Evolutionary conservation across 176 grass and related monocot genomes (phyloP).

Genomic region (Carex myosuroides): DNA sequence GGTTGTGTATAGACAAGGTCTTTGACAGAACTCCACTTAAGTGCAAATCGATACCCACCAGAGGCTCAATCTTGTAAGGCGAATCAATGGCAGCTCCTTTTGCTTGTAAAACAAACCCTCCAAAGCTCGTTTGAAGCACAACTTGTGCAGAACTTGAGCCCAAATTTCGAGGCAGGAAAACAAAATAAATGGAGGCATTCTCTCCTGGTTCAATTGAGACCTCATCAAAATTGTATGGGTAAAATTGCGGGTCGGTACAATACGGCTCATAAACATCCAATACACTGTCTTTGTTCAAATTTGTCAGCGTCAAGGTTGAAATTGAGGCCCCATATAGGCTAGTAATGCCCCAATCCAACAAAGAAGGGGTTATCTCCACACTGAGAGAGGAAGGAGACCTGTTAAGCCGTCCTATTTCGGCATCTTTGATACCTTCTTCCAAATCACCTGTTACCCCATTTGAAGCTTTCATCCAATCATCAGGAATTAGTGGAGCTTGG

Average conservation of each 20-base stretch:
- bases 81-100: conserved; percentile 61
- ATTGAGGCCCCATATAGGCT: conserved; percentile 60
- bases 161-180: conserved; percentile 74
- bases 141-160: conserved; percentile 65
- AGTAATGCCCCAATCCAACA: conserved; percentile 71
- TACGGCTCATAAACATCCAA: conserved; percentile 67
- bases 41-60: conserved; percentile 48
- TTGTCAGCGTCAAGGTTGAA: conserved; percentile 55
- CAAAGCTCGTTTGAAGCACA: conserved; percentile 80
- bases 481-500: conserved; percentile 59
- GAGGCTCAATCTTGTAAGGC: conserved; percentile 59
- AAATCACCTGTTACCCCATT: conserved; percentile 37
- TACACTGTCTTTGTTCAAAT: conserved; percentile 45
- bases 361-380: conserved; percentile 59
- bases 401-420: conserved; percentile 20
- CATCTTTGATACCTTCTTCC: conserved; percentile 30
- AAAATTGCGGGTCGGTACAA: conserved; percentile 80
- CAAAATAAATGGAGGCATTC: conserved; percentile 52
- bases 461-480: conserved; percentile 78
- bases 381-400: conserved; percentile 39
- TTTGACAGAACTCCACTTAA: conserved; percentile 42
- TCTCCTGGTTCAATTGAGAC: conserved; percentile 57
- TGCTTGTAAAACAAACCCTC: conserved; percentile 85
- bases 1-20: conserved; percentile 81
- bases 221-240: conserved; percentile 60